Evolutionary conservation across 805 yeast genomes (phyloP), one percentile per base, ranked within the genome.

Genomic region (Scheffersomyces lignosus): DNA sequence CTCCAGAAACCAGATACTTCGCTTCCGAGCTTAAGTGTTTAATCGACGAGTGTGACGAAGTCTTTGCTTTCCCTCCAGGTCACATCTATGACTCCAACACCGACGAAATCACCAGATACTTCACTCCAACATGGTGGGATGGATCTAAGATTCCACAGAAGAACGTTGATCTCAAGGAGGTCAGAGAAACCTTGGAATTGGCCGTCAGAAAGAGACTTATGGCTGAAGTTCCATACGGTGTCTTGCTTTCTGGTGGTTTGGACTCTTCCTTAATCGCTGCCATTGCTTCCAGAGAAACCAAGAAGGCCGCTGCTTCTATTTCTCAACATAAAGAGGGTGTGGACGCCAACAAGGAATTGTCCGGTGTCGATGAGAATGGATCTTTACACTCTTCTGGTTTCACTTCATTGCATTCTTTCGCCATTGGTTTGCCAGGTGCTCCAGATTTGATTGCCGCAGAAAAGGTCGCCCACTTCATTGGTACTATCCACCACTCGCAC

Each of bases 201-300:
- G 89, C 99, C 33, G 99, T 93, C 38, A 85, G 99, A 76, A 93
- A 93, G 86, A 85, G 99, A 77, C 78, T 93, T 57, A 93, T 93
- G 99, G 93, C 98, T 38, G 99, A 93, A 74, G 99, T 93, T 44
- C 98, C 99, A 38, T 93, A 87, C 66, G 99, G 99, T 72, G 99
- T 93, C 31, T 73, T 93, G 52, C 75, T 93, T 51, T 88, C 96
- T 15, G 99, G 99, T 62, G 99, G 99, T 49, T 78, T 93, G 58
- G 99, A 93, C 65, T 89, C 97, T 31, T 88, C 96, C 15, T 75
- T 93, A 66, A 93, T 93, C 62, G 99, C 99, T 14, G 66, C 99
- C 30, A 93, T 93, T 58, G 99, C 98, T 36, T 93, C 98, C 22
- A 79, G 97, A 63, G 99, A 93, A 72, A 87, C 98, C 42, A 78